Conservation (phyloP, 805 yeast species). For the Hanseniaspora pseudoguilliermondii region DNA sequence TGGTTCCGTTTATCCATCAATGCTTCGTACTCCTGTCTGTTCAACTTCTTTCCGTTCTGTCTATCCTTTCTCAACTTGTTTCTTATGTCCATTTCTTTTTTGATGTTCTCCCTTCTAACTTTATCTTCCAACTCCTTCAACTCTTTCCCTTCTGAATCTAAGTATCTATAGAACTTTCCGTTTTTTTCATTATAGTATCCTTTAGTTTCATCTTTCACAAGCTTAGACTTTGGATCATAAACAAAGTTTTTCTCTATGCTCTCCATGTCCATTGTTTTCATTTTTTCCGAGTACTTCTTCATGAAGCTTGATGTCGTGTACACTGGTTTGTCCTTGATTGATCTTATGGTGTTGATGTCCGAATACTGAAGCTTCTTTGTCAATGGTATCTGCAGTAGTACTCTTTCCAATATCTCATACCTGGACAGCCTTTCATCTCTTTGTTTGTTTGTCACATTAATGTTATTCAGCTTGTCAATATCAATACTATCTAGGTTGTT, state of each 20-base stretch:
- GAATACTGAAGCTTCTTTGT: slow-evolving; percentile 20
- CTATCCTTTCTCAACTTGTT: slow-evolving; percentile 29
- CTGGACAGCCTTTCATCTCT: not conserved
- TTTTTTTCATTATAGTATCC: slow-evolving; percentile 31
- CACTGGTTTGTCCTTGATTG: slow-evolving; percentile 65
- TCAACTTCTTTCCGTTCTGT: slow-evolving; percentile 16
- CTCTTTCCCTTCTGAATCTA: slow-evolving; percentile 46
- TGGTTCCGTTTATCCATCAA: slow-evolving; percentile 22
- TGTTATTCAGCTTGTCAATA: slow-evolving; percentile 16
- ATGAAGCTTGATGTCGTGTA: slow-evolving; percentile 36
- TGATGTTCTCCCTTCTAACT: slow-evolving; percentile 34
- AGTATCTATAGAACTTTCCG: slow-evolving; percentile 40
- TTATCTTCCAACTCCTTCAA: slow-evolving; percentile 19
- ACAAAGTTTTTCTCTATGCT: slow-evolving; percentile 32
- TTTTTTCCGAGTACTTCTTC: slow-evolving; percentile 26
- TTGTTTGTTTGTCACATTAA: not conserved
- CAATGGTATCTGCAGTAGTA: not conserved
- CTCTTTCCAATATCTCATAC: slow-evolving; percentile 6
- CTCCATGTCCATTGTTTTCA: slow-evolving; percentile 25
- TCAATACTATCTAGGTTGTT: slow-evolving; percentile 13
- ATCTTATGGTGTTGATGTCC: slow-evolving; percentile 37
- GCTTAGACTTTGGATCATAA: slow-evolving; percentile 42
- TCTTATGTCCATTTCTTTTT: slow-evolving; percentile 22
- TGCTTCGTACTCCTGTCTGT: slow-evolving; percentile 22
- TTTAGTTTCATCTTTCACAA: slow-evolving; percentile 26